These are phyloP conservation scores for Phytophthora kernoviae DNA, from an alignment of 352 stramenopile genomes.

Conservation along the genomic window DNA sequence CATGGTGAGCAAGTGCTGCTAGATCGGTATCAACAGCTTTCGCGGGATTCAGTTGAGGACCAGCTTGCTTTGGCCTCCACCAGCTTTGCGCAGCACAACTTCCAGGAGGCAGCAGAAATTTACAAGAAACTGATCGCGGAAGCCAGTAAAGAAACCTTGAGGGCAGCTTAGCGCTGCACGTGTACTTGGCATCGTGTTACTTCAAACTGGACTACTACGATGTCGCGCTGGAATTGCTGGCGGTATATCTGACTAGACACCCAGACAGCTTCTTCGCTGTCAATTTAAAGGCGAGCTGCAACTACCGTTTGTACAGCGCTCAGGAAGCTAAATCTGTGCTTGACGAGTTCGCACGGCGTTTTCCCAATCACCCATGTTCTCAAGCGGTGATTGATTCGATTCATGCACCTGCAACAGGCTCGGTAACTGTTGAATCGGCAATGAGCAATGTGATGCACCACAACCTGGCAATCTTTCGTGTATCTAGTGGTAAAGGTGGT, in stretches of 20 bases:
- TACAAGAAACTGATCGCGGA: conserved; percentile 63
- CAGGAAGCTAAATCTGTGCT: conserved; percentile 80
- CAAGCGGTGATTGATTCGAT: conserved; percentile 6
- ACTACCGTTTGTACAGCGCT: conserved; percentile 64
- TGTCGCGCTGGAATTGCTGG: conserved; percentile 64
- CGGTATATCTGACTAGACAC: conserved; percentile 54
- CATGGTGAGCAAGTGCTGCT: conserved; percentile 80
- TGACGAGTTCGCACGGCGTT: conserved; percentile 69
- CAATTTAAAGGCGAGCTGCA: conserved; percentile 72
- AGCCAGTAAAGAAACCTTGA: conserved; percentile 23
- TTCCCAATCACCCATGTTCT: conserved; percentile 39
- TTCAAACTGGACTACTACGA: conserved; percentile 77
- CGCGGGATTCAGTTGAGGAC: conserved; percentile 28
- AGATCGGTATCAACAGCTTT: conserved; percentile 72
- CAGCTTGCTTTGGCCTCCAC: conserved; percentile 51
- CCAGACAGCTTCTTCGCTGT: conserved; percentile 66
- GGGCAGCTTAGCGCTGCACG: conserved; percentile 45
- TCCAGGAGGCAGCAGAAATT: conserved; percentile 65
- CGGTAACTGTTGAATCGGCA: conserved; percentile 7
- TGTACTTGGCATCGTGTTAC: conserved; percentile 83
- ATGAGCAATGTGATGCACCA: conserved; percentile 51
- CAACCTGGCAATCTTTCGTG: conserved; percentile 59
- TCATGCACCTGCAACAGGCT: background rate
- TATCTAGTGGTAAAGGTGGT: conserved; percentile 15
- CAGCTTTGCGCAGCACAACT: conserved; percentile 60